Percentiles rank a stretch among this genome's conserved stretches.
These are phyloP conservation scores for Nothophaeocryptopus gaeumannii DNA, from an alignment of 2,329 filamentous ascomycete species.

Conservation along the genomic window DNA sequence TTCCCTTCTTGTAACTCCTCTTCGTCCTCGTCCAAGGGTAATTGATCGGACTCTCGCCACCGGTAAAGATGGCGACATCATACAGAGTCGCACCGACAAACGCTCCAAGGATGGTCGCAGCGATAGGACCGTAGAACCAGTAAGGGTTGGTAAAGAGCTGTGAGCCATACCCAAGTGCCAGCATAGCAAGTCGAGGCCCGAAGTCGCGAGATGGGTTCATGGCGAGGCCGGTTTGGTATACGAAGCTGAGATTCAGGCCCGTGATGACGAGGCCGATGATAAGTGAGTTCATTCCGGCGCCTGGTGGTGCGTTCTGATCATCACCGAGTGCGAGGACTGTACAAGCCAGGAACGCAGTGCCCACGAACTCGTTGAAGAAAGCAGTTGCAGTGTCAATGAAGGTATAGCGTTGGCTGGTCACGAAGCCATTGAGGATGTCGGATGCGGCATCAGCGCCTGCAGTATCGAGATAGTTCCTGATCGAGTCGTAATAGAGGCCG, in stretches of 20 bases:
- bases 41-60: constrained; percentile 51
- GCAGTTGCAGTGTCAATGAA: constrained; percentile 46
- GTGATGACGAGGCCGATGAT: constrained; percentile 47
- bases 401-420: constrained; percentile 43
- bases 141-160: constrained; percentile 41
- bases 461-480: constrained; percentile 32
- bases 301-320: constrained; percentile 35
- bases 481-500: constrained; percentile 41
- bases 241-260: constrained; percentile 40
- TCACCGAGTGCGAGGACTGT: constrained; percentile 41
- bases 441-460: constrained; percentile 12
- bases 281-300: constrained; percentile 52
- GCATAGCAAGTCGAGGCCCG: constrained; percentile 47
- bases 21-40: constrained; percentile 40
- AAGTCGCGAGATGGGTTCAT: constrained; percentile 53
- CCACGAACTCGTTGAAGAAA: constrained; percentile 51
- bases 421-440: constrained; percentile 42
- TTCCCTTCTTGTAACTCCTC: constrained; percentile 25
- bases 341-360: constrained; percentile 41
- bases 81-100: constrained; percentile 48
- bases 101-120: constrained; percentile 42
- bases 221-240: constrained; percentile 48
- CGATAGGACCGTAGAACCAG: constrained; percentile 49
- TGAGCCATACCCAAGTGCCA: constrained; percentile 45
- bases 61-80: constrained; percentile 50